A percentile compares a stretch with the other conserved stretches of the same genome.
Conservation (phyloP, 1,284 basidiomycete genomes). For the Trametes versicolor region DNA sequence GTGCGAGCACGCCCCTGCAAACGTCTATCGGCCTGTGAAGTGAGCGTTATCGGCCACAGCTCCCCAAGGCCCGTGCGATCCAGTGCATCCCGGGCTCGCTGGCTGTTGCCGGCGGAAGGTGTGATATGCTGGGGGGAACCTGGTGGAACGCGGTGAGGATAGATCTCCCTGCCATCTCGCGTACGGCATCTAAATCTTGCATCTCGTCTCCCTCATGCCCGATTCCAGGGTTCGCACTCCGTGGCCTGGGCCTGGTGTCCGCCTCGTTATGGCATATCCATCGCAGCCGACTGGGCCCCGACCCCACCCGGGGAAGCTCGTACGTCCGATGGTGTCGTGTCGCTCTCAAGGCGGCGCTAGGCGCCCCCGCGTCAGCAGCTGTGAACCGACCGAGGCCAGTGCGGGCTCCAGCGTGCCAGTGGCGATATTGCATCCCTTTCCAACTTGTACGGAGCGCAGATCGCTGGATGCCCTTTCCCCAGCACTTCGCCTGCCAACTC, state of each 20-base stretch:
- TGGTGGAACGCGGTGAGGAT: constrained; percentile 1
- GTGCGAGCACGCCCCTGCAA: constrained; percentile 18
- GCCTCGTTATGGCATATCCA: constrained; percentile 27
- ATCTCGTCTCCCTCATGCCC: constrained; percentile 37
- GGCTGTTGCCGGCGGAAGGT: constrained; percentile 20
- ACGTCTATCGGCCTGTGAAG: constrained; percentile 18
- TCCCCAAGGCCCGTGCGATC: constrained; percentile 1
- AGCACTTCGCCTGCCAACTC: constrained; percentile 26
- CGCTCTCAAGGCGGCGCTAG: constrained; percentile 26
- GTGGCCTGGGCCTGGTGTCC: constrained; percentile 27
- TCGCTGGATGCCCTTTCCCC: constrained; percentile 25
- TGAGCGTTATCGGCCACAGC: constrained; percentile 16
- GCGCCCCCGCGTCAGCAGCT: constrained; percentile 23
- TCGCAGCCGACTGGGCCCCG: constrained; percentile 25
- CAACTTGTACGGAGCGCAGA: constrained; percentile 27
- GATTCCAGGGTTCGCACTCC: constrained; percentile 36
- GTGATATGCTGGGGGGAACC: constrained; percentile 1
- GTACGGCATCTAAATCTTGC: constrained; percentile 32
- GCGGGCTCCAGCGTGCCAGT: constrained; percentile 4
- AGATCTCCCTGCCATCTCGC: constrained; percentile 28
- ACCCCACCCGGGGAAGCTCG: constrained; percentile 27
- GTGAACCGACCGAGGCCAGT: constrained; percentile 17
- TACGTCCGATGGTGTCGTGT: constrained; percentile 34
- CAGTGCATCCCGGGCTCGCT: constrained; percentile 15
- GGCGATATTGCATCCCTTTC: constrained; percentile 14